Evolutionary conservation across 2,329 filamentous ascomycete genomes (phyloP).

Genomic region (Huntiella decipiens): DNA sequence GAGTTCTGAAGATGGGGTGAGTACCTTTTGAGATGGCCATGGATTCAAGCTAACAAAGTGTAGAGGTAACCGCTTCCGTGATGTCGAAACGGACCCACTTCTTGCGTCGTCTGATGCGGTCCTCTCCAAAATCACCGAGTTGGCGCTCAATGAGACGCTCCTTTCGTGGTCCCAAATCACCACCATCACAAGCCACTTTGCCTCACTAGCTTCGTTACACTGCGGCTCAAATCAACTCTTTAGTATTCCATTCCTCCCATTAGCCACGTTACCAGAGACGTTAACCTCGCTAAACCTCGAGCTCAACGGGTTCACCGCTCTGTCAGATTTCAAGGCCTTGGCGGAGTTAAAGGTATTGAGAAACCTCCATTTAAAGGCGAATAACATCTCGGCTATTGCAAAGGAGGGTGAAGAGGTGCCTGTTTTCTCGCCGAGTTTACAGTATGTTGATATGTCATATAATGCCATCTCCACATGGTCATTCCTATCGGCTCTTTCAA

Average conservation of each 20-base stretch:
- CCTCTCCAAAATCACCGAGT: conserved; percentile 34
- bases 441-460: conserved; percentile 54
- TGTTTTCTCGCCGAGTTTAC: conserved; percentile 33
- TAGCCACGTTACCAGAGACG: conserved; percentile 24
- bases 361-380: conserved; percentile 56
- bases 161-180: conserved; percentile 47
- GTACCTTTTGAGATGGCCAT: not conserved
- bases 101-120: conserved; percentile 19
- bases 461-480: conserved; percentile 51
- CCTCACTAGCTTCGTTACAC: conserved; percentile 28
- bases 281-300: conserved; percentile 50
- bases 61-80: conserved; percentile 55
- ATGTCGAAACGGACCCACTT: conserved; percentile 20
- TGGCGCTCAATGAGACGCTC: conserved; percentile 49
- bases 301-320: conserved; percentile 45
- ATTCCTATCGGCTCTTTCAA: conserved; percentile 51
- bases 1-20: conserved; percentile 25
- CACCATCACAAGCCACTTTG: conserved; percentile 33
- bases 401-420: conserved; percentile 19
- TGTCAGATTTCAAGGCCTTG: conserved; percentile 39
- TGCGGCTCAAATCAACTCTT: conserved; percentile 40
- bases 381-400: conserved; percentile 35
- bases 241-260: conserved; percentile 26
- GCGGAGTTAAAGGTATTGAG: conserved; percentile 31
- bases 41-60: conserved; percentile 1